Base-by-base conservation (phyloP, 345 rosid species). In the Eutrema yunnanense region DNA sequence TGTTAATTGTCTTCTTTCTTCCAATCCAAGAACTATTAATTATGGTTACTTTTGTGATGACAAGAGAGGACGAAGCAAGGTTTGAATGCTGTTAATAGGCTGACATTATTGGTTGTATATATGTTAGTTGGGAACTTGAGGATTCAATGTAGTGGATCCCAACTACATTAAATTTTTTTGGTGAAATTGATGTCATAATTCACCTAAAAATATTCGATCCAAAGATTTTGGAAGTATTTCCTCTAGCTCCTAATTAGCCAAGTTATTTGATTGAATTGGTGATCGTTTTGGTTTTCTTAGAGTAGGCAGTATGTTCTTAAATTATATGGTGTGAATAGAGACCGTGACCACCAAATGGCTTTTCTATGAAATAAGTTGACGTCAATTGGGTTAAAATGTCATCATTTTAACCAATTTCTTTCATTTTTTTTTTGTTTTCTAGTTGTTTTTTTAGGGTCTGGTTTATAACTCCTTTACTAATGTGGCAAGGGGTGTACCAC, bases 131-230 rank as follows among this genome's bases (percentile, higher is more conserved):
- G 71, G 70, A 55, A 46, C 56, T 72, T 64, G 41, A 36, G 49
- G 62, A 63, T 63, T 73, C 56, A 73, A 64, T 73, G 64, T 9
- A 13, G 76, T 73, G 76, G 76, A 63, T 50, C 76, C 62, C 73
- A 66, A 5, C 42, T 2, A 22, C 47, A 67, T 74, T 49, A 67
- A 72, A 14, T 38, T 34, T 47, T 32, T 57, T 27, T 29, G 29
- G 27, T 58, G 38, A 58, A 30, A 5, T 11, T 46, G 10, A 73
- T 34, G 48, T 66, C 22, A n/a, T 6, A 53, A 8, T n/a, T 52
- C 14, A 52, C 72, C 61, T 66, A 65, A 13, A 40, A 66, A 48
- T 27, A 74, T 66, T 66, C 27, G 12, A 57, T 50, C 78, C 72
- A 66, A 74, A 5, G 7, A 8, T 66, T 66, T 58, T 11, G 78